phyloP scores from a whole-genome alignment of 345 rosid genomes.

The Camelina hispida region DNA sequence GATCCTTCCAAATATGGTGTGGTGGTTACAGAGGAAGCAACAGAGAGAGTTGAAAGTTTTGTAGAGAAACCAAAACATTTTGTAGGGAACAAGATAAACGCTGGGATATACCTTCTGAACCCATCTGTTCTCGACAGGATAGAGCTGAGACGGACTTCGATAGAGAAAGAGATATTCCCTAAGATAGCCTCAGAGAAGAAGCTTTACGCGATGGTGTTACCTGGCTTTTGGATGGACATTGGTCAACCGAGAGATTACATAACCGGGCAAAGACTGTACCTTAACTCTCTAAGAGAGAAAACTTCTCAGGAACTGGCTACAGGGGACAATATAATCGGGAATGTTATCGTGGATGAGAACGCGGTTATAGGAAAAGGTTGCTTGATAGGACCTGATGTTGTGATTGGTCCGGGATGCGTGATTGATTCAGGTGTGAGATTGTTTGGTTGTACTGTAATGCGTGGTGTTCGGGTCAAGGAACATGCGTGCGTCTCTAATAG shows the following conservation, averaged over 20 bases:
- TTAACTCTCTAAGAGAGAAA: slow-evolving; percentile 67
- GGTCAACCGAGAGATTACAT: slow-evolving; percentile 60
- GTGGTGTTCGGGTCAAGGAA: slow-evolving; percentile 80
- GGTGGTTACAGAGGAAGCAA: slow-evolving; percentile 78
- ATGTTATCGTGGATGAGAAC: slow-evolving; percentile 73
- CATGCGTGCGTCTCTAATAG: slow-evolving; percentile 87
- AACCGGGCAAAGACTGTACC: slow-evolving; percentile 80
- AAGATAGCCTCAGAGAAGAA: slow-evolving; percentile 70
- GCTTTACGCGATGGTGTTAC: slow-evolving; percentile 86
- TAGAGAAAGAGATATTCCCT: slow-evolving; percentile 92
- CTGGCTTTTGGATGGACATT: slow-evolving; percentile 44
- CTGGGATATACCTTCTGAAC: slow-evolving; percentile 86
- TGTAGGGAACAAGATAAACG: slow-evolving; percentile 94
- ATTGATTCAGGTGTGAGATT: slow-evolving; percentile 85
- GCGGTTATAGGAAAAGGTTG: slow-evolving; percentile 83
- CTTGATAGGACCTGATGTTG: slow-evolving; percentile 91
- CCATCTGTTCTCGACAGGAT: slow-evolving; percentile 83
- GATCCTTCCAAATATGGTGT: slow-evolving; percentile 96
- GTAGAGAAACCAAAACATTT: slow-evolving; percentile 84
- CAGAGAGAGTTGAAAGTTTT: slow-evolving; percentile 70
- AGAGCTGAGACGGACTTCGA: slow-evolving; percentile 82
- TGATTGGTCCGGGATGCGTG: slow-evolving; percentile 84
- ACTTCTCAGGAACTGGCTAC: slow-evolving; percentile 55
- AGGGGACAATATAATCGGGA: slow-evolving; percentile 68
- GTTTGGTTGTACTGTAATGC: slow-evolving; percentile 86